These are phyloP conservation scores for Cryptomeria japonica DNA, from an alignment of 75 land plant species.

Conservation along the genomic window DNA sequence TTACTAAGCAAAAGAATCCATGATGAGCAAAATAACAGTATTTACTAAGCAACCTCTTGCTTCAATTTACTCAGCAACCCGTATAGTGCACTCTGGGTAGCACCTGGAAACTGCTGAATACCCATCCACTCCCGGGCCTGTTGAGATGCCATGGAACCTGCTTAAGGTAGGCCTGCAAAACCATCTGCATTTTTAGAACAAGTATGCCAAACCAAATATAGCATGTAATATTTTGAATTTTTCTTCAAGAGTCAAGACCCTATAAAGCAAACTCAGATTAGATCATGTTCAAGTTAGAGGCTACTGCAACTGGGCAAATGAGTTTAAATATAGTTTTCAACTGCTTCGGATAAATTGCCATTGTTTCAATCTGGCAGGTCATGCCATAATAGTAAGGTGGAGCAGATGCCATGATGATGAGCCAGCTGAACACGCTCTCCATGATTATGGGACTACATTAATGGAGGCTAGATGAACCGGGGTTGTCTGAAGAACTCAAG, in stretches of 20 bases:
- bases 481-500: background rate
- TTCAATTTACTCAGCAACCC: conserved; percentile 67
- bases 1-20: conserved; percentile 9
- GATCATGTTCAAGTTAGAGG: background rate
- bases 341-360: background rate
- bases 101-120: conserved; percentile 82
- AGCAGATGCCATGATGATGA: background rate
- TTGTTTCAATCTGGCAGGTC: background rate
- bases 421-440: background rate
- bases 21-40: background rate
- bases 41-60: conserved; percentile 56
- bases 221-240: background rate
- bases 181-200: background rate
- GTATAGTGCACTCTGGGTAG: conserved; percentile 78
- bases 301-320: background rate
- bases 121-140: conserved; percentile 82
- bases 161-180: background rate
- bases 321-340: too few species aligned
- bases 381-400: background rate
- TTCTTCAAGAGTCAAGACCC: background rate
- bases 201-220: background rate
- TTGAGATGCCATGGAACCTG: conserved; percentile 33
- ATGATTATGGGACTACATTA: background rate
- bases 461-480: background rate
- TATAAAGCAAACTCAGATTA: too few species aligned